Conservation (phyloP, 2,329 filamentous ascomycete species). For the Cladophialophora bantiana region DNA sequence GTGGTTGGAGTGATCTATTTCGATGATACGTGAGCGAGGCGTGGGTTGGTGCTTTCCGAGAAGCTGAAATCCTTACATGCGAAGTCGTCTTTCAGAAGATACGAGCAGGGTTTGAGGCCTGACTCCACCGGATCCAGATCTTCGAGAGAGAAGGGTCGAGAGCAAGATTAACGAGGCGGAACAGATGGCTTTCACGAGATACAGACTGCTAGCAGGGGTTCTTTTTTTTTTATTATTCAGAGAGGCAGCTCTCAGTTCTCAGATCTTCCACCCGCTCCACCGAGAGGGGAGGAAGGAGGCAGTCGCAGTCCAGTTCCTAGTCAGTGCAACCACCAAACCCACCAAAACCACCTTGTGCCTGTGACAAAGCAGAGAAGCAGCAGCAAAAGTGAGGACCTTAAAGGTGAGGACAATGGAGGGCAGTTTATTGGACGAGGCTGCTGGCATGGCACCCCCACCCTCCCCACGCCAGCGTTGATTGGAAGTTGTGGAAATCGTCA, state of each 20-base stretch:
- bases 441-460: slow-evolving; percentile 13
- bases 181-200: neutral
- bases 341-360: too few species aligned
- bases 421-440: slow-evolving; percentile 11
- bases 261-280: slow-evolving; percentile 11
- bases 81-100: neutral
- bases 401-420: slow-evolving; percentile 22
- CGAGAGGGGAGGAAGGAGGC: neutral
- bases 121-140: slow-evolving; percentile 5
- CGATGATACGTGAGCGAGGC: neutral
- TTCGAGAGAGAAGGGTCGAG: neutral
- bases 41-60: neutral
- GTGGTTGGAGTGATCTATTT: neutral
- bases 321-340: too few species aligned
- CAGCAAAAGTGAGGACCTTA: slow-evolving; percentile 21
- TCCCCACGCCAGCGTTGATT: neutral
- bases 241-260: neutral
- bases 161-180: neutral
- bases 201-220: neutral
- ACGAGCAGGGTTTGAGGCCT: neutral
- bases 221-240: neutral
- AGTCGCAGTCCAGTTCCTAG: neutral
- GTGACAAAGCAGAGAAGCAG: slow-evolving; percentile 4
- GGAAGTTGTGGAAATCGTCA: neutral
- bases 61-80: slow-evolving; percentile 7